phyloP scores from a whole-genome alignment of 805 yeast genomes.

The Schizosaccharomyces cryophilus region DNA sequence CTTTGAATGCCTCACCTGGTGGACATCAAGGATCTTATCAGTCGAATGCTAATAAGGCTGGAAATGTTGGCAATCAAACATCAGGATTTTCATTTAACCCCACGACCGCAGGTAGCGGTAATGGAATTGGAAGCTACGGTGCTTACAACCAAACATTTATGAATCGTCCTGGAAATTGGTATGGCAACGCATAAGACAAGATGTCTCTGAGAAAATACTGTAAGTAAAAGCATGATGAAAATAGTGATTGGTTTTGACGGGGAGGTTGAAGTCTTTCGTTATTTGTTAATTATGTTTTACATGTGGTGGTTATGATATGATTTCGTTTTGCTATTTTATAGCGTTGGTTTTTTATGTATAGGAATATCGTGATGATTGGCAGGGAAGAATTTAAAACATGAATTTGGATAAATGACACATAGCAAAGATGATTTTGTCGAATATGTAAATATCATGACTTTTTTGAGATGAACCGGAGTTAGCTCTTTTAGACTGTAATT shows the following conservation, averaged over 20 bases:
- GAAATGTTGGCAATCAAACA: background rate
- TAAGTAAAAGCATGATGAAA: background rate
- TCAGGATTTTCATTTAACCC: background rate
- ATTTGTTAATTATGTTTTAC: no score
- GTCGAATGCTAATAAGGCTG: background rate
- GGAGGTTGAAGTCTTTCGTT: no score
- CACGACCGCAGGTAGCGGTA: background rate
- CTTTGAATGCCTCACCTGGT: background rate
- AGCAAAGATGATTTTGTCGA: no score
- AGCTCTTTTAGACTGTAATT: no score
- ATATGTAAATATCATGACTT: no score
- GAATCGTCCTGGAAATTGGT: background rate
- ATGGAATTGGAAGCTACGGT: background rate
- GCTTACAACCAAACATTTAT: background rate
- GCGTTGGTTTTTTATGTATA: no score
- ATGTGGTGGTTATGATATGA: no score
- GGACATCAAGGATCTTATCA: background rate
- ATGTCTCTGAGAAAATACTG: background rate
- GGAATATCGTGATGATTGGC: no score
- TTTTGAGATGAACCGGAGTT: no score
- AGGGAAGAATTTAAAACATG: no score
- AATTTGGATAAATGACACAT: no score
- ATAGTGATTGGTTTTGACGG: background rate
- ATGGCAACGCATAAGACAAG: background rate
- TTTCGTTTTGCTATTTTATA: no score